A percentile compares a stretch with the other conserved stretches of the same genome.
phyloP scores from a whole-genome alignment of 495 filamentous ascomycete species.

The Talaromyces nanjingensis region DNA sequence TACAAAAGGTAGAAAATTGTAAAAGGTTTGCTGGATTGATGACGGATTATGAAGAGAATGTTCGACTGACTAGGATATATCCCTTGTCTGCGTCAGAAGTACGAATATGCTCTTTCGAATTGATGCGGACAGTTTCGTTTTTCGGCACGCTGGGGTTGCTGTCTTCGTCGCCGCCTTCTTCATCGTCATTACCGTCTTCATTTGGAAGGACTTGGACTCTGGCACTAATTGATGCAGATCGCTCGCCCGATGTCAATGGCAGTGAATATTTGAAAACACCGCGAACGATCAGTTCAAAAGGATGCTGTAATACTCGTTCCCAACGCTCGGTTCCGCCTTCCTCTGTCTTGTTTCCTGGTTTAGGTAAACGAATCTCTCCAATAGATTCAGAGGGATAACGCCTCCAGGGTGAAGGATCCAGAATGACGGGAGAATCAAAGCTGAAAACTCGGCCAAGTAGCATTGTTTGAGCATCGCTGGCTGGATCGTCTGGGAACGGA shows the following conservation, averaged over 20 bases:
- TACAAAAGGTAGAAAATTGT: background rate
- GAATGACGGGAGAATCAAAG: slow-evolving; percentile 80
- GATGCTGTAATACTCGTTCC: slow-evolving; percentile 83
- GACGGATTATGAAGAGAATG: background rate
- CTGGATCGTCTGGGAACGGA: slow-evolving; percentile 45
- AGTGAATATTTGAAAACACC: slow-evolving; percentile 85
- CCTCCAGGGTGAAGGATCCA: slow-evolving; percentile 81
- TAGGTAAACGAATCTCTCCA: slow-evolving; percentile 71
- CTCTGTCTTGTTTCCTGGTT: slow-evolving; percentile 85
- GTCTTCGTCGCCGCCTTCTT: slow-evolving; percentile 7
- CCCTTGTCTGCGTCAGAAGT: background rate
- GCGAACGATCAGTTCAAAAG: slow-evolving; percentile 85
- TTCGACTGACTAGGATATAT: background rate
- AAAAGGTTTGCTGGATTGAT: background rate
- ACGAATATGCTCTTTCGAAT: background rate
- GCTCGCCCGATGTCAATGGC: slow-evolving; percentile 65
- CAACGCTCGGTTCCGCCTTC: slow-evolving; percentile 81
- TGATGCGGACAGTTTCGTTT: background rate
- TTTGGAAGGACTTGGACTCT: slow-evolving; percentile 46
- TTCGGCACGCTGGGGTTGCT: background rate
- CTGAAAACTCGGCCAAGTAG: slow-evolving; percentile 77
- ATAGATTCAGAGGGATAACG: slow-evolving; percentile 56
- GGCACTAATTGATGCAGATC: slow-evolving; percentile 46
- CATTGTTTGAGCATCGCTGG: slow-evolving; percentile 70
- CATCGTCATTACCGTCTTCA: slow-evolving; percentile 33